Evolutionary conservation across 106 monocot species (phyloP).

Genomic region (Platanthera zijinensis): DNA sequence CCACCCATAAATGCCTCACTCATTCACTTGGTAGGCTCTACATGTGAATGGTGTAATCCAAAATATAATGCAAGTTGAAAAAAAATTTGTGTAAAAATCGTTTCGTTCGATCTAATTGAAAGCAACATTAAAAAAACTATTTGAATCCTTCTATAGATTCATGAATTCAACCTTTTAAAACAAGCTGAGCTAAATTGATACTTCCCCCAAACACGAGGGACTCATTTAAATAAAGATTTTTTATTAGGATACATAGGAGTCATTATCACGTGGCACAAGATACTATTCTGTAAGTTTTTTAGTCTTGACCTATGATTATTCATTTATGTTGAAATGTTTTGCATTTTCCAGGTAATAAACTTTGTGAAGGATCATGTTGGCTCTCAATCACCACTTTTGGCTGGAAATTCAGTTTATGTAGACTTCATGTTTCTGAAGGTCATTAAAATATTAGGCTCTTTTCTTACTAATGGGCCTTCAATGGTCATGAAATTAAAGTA

Average conservation of each 20-base stretch:
- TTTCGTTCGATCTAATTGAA: not conserved
- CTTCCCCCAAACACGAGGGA: not conserved
- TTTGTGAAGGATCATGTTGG: conserved; percentile 72
- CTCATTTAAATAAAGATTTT: conserved; percentile 1
- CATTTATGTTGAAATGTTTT: conserved; percentile 4
- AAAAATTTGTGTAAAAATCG: not conserved
- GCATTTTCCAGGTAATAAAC: conserved; percentile 57
- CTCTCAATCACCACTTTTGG: conserved; percentile 46
- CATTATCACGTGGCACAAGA: not conserved
- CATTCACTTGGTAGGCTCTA: no score
- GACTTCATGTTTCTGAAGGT: conserved; percentile 89
- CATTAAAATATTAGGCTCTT: conserved; percentile 9
- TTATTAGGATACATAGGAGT: not conserved
- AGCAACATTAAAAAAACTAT: not conserved
- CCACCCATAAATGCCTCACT: not conserved
- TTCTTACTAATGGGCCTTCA: not conserved
- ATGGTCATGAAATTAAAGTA: not conserved
- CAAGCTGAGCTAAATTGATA: not conserved
- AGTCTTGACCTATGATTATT: not conserved
- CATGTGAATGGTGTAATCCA: not conserved
- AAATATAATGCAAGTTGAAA: not conserved
- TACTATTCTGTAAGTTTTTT: conserved; percentile 1
- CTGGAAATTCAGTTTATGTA: conserved; percentile 88
- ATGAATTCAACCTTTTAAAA: not conserved
- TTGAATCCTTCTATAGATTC: not conserved